Evolutionary conservation across 2,329 filamentous ascomycete genomes (phyloP).

Genomic region (Chaetomium strumarium): DNA sequence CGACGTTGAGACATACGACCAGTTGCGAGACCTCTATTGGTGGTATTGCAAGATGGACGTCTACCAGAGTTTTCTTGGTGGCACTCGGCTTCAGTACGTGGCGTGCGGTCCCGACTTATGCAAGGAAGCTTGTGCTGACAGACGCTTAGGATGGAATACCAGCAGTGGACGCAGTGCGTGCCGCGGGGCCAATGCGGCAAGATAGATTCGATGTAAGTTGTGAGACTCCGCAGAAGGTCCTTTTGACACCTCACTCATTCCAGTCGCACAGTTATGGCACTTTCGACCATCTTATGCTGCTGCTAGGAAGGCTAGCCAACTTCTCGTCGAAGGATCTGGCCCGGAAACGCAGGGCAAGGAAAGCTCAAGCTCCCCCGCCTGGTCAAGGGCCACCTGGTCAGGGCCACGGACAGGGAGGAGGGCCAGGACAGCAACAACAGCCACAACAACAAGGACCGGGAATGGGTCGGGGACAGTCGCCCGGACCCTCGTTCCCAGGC

Average conservation of each 20-base stretch:
- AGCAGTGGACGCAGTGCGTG: conserved; percentile 78
- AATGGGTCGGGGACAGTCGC: conserved; percentile 30
- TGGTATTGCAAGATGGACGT: conserved; percentile 94
- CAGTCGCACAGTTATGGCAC: conserved; percentile 66
- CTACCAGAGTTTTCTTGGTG: conserved; percentile 84
- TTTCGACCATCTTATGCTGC: conserved; percentile 77
- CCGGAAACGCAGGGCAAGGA: conserved; percentile 67
- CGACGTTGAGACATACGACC: conserved; percentile 76
- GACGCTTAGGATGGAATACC: conserved; percentile 63
- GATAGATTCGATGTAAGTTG: conserved; percentile 61
- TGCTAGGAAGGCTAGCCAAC: conserved; percentile 72
- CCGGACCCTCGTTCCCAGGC: conserved; percentile 47
- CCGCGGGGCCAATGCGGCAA: conserved; percentile 75
- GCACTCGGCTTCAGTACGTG: conserved; percentile 76
- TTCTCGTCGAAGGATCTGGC: conserved; percentile 73
- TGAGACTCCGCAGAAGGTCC: neutral
- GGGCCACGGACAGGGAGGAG: conserved; percentile 20
- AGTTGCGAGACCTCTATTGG: conserved; percentile 84
- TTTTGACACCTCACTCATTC: neutral
- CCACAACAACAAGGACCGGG: neutral
- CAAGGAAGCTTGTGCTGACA: conserved; percentile 20
- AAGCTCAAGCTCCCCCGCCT: conserved; percentile 32
- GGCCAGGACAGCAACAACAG: neutral
- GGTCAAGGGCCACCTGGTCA: conserved; percentile 39
- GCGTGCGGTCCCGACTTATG: neutral